phyloP scores from a whole-genome alignment of 2,329 filamentous ascomycete genomes.

The Fusarium sublunatum region DNA sequence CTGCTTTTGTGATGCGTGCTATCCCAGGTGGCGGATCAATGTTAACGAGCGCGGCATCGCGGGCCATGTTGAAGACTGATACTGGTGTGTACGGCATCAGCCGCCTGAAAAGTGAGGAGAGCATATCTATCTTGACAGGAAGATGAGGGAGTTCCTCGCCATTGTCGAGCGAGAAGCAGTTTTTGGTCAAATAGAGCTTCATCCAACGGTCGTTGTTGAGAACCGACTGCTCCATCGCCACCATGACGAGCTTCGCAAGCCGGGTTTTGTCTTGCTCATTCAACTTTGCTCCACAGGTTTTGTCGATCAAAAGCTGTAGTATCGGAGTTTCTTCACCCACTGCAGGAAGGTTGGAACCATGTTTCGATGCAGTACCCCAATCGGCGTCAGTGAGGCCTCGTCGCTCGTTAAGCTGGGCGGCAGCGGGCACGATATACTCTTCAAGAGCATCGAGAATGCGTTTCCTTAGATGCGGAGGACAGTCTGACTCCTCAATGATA shows the following conservation, averaged over 20 bases:
- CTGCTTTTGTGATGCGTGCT: constrained; percentile 35
- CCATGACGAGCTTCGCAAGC: constrained; percentile 42
- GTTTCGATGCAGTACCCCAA: constrained; percentile 38
- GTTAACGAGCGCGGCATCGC: constrained; percentile 36
- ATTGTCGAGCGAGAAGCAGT: constrained; percentile 40
- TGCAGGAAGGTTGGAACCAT: constrained; percentile 9
- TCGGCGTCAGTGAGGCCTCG: constrained; percentile 42
- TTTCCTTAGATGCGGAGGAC: constrained; percentile 15
- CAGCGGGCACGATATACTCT: constrained; percentile 44
- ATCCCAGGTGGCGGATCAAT: constrained; percentile 41
- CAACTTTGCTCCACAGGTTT: background rate
- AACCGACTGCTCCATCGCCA: constrained; percentile 44
- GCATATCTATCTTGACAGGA: constrained; percentile 32
- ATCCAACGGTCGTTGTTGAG: constrained; percentile 49
- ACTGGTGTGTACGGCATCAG: constrained; percentile 31
- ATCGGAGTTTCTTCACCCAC: constrained; percentile 23
- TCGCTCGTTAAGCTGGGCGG: constrained; percentile 48
- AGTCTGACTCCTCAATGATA: constrained; percentile 33
- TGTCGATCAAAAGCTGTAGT: constrained; percentile 12
- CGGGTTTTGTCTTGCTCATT: constrained; percentile 12
- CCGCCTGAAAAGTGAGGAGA: constrained; percentile 25
- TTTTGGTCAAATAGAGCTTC: constrained; percentile 47
- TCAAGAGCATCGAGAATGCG: constrained; percentile 46
- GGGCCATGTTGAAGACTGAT: constrained; percentile 33
- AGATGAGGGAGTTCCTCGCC: constrained; percentile 41